These are phyloP conservation scores for Neurospora tetrasperma DNA, from an alignment of 495 filamentous ascomycete genomes.

Conservation along the genomic window DNA sequence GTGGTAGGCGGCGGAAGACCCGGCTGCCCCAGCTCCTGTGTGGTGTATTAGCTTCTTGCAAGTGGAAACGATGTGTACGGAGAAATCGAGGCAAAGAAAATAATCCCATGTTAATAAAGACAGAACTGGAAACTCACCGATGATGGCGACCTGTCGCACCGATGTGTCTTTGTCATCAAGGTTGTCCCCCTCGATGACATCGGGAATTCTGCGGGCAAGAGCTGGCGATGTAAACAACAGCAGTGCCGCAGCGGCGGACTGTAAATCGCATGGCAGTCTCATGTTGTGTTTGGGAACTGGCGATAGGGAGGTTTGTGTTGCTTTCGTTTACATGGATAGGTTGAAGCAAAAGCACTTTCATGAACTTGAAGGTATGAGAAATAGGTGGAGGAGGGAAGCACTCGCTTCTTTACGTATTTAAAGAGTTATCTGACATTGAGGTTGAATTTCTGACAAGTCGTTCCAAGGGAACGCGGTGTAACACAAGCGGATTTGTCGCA, in stretches of 20 bases:
- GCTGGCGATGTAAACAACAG: background rate
- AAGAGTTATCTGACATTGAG: background rate
- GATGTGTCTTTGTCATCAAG: background rate
- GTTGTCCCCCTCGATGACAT: background rate
- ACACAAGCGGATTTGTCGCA: background rate
- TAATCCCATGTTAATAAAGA: background rate
- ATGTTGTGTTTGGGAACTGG: background rate
- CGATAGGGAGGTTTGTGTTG: background rate
- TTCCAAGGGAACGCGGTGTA: background rate
- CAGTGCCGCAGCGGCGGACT: background rate
- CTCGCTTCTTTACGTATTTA: background rate
- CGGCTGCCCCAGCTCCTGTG: constrained; percentile 80
- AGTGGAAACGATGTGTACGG: constrained; percentile 5
- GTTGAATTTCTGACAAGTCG: background rate
- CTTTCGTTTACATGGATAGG: background rate
- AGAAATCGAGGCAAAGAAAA: background rate
- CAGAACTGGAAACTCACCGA: constrained; percentile 24
- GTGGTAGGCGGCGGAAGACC: constrained; percentile 78
- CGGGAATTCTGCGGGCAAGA: background rate
- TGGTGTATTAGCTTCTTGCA: constrained; percentile 10
- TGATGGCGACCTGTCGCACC: constrained; percentile 34
- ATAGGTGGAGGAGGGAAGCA: background rate
- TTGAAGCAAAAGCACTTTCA: background rate
- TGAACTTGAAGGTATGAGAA: background rate
- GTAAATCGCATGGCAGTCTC: background rate